Evolutionary conservation across 768 basidiomycete genomes (phyloP).

Genomic region (Austroboletus eburneus): DNA sequence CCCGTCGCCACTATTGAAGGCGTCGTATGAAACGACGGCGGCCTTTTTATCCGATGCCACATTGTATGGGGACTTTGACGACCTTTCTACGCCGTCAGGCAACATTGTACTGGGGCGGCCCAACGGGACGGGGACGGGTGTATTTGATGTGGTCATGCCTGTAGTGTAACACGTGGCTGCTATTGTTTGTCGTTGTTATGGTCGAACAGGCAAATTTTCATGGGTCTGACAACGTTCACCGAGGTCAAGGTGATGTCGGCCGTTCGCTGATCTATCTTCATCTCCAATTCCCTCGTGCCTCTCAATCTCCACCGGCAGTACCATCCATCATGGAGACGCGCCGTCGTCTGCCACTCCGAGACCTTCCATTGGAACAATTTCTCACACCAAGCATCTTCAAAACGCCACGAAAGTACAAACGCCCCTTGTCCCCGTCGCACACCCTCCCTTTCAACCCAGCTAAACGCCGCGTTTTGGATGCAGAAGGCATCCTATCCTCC

Average conservation of each 20-base stretch:
- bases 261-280: conserved; percentile 23
- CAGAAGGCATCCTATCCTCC: conserved; percentile 45
- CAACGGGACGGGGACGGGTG: conserved; percentile 88
- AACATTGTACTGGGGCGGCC: conserved; percentile 89
- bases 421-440: conserved; percentile 55
- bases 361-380: conserved; percentile 58
- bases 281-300: neutral
- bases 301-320: conserved; percentile 3
- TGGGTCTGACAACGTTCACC: conserved; percentile 7
- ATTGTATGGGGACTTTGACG: conserved; percentile 92
- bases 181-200: conserved; percentile 25
- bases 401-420: conserved; percentile 44
- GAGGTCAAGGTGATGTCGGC: conserved; percentile 24
- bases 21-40: conserved; percentile 95
- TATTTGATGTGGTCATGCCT: conserved; percentile 81
- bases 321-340: conserved; percentile 23
- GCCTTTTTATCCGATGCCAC: conserved; percentile 93
- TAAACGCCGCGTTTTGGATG: conserved; percentile 62
- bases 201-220: conserved; percentile 14
- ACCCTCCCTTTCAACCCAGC: conserved; percentile 52
- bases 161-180: conserved; percentile 12
- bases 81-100: conserved; percentile 84
- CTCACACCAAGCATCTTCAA: conserved; percentile 32
- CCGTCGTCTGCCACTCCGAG: conserved; percentile 50
- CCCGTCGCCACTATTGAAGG: conserved; percentile 94